Conservation (phyloP, 2,329 filamentous ascomycete species). For the Karstenula rhodostoma region DNA sequence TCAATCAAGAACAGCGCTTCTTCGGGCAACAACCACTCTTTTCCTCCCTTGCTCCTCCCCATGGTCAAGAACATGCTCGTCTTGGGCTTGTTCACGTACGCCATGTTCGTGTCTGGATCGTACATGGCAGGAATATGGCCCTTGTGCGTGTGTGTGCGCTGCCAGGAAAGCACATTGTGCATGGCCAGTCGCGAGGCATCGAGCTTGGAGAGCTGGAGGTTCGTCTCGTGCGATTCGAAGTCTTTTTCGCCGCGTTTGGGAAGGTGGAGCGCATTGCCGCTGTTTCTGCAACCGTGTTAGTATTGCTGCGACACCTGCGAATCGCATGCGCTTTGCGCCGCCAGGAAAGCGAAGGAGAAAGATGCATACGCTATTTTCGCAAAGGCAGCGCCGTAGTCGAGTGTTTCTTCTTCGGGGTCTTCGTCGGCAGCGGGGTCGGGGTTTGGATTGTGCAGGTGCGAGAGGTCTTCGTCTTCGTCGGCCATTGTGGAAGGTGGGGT, state of each 20-base stretch:
- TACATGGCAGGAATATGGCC: conserved; percentile 75
- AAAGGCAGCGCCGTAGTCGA: conserved; percentile 81
- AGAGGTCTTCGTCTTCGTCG: conserved; percentile 47
- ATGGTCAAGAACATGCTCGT: conserved; percentile 79
- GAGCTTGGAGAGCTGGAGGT: conserved; percentile 78
- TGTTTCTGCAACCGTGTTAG: conserved; percentile 18
- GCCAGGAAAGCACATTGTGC: conserved; percentile 83
- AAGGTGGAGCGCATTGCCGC: conserved; percentile 60
- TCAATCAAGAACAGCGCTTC: conserved; percentile 91
- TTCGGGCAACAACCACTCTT: conserved; percentile 86
- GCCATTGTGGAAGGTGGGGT: conserved; percentile 32
- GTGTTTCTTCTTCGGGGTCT: conserved; percentile 75
- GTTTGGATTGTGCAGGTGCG: conserved; percentile 29
- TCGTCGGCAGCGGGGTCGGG: conserved; percentile 50
- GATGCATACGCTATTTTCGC: conserved; percentile 60
- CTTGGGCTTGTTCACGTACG: conserved; percentile 73
- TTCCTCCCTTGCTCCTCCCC: conserved; percentile 63
- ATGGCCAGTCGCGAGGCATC: conserved; percentile 85
- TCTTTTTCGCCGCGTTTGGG: conserved; percentile 96
- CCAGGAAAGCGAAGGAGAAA: conserved; percentile 7
- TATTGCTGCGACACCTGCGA: not conserved
- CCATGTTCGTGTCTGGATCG: conserved; percentile 68
- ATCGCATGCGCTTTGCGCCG: not conserved
- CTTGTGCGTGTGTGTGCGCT: conserved; percentile 75
- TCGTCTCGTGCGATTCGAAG: conserved; percentile 91